These are phyloP conservation scores for Macrocybe gigantea DNA, from an alignment of 768 basidiomycete species.

Conservation along the genomic window DNA sequence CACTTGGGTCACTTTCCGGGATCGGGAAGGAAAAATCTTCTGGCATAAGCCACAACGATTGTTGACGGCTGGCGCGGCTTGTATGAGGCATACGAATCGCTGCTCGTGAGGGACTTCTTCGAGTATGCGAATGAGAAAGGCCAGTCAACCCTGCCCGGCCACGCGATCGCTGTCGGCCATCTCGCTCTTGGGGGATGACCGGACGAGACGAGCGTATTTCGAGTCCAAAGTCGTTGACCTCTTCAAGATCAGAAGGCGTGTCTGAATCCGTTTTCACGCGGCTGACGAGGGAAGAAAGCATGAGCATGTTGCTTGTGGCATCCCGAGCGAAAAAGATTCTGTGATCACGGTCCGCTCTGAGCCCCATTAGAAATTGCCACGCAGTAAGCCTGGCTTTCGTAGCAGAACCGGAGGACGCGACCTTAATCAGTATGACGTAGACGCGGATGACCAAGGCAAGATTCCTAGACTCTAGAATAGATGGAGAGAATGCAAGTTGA, in stretches of 20 bases:
- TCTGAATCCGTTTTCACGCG: slow-evolving; percentile 28
- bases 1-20: slow-evolving; percentile 57
- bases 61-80: slow-evolving; percentile 32
- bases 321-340: slow-evolving; percentile 69
- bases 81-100: slow-evolving; percentile 21
- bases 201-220: slow-evolving; percentile 42
- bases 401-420: slow-evolving; percentile 41
- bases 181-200: slow-evolving; percentile 43
- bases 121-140: slow-evolving; percentile 40
- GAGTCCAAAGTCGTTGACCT: slow-evolving; percentile 8
- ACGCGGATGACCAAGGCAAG: slow-evolving; percentile 48
- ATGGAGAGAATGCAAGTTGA: slow-evolving; percentile 66
- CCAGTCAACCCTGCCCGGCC: slow-evolving; percentile 38
- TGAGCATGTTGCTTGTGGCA: slow-evolving; percentile 46
- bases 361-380: slow-evolving; percentile 82
- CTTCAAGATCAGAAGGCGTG: slow-evolving; percentile 4
- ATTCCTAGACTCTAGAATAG: slow-evolving; percentile 40
- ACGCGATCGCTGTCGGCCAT: slow-evolving; percentile 45
- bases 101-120: slow-evolving; percentile 61
- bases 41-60: slow-evolving; percentile 61
- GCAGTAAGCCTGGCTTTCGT: slow-evolving; percentile 60
- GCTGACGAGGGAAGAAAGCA: slow-evolving; percentile 61
- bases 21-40: slow-evolving; percentile 56
- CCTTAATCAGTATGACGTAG: slow-evolving; percentile 43
- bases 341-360: slow-evolving; percentile 89